Base-by-base conservation (phyloP, 768 basidiomycete genomes). In the Podaxis sp. region DNA sequence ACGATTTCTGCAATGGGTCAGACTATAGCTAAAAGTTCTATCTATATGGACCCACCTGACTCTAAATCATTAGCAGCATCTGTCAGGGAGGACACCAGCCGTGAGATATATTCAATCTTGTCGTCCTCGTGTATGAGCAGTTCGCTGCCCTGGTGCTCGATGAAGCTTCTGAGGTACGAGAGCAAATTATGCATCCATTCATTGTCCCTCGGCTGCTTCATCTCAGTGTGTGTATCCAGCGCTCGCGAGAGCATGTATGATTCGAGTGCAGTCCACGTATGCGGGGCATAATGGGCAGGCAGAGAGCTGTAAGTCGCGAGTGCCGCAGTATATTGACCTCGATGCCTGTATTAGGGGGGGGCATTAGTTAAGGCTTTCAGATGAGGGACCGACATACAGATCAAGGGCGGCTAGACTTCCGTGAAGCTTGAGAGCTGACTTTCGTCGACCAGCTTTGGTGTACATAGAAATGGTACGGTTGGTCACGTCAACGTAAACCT, bases 371-470 rank as follows among this genome's bases (percentile, higher is more conserved):
- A 46, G 43, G 25, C 37, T 27, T 33, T 19, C 12, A 55, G 17
- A n/a, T 64, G 9, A 24, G 24, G 24, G 37, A 25, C 22, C 24
- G 29, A 76, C 94, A 66, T 77, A 98, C 96, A 89, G 73, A 66
- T 98, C 95, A 40, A 98, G 82, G 15, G 91, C 92, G 2, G 95
- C 96, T 15, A 98, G 79, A 68, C 84, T 88, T 1, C 91, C 93
- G 64, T 95, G 91, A 54, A 98, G 75, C 67, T 90, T 90, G 38
- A 96, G 76, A 9, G 94, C 94, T 70, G 90, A 93, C 69, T 96
- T 91, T 54, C 88, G 82, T 49, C 95, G 85, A 17, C 88, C 90
- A n/a, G 90, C 89, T 66, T 85, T 88, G 55, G 86, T 88, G 68
- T 94, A 97, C 65, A 89, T 81, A 52, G 93, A 90, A 59, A 97